Evolutionary conservation across 2,329 filamentous ascomycete genomes (phyloP).

Genomic region (Ceratocystis lukuohia): DNA sequence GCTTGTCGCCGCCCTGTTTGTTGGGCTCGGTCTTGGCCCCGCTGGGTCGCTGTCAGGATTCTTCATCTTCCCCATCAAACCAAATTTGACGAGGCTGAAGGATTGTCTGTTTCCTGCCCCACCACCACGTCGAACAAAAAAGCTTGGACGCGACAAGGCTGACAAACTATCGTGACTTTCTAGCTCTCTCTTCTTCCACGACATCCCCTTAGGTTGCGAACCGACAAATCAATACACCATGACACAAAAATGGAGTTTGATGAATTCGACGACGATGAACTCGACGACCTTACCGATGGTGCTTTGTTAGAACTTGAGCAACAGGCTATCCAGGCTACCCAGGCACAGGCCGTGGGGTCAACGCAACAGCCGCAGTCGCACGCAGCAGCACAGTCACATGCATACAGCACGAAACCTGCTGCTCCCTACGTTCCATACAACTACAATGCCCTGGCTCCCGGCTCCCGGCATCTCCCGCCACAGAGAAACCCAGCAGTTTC

Average conservation of each 20-base stretch:
- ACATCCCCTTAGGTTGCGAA: background rate
- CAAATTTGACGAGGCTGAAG: too few relatives aligned
- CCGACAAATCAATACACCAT: background rate
- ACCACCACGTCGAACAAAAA: background rate
- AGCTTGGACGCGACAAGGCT: constrained; percentile 7
- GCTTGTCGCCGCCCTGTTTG: too few relatives aligned
- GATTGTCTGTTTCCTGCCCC: background rate
- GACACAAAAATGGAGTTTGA: constrained; percentile 15
- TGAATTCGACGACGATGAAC: constrained; percentile 38
- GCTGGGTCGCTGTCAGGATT: too few relatives aligned
- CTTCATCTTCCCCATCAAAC: too few relatives aligned
- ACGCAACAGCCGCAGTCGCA: background rate
- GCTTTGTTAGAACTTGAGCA: constrained; percentile 49
- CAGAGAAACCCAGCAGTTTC: background rate
- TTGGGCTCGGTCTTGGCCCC: too few relatives aligned
- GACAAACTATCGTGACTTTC: background rate
- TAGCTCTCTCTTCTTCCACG: background rate
- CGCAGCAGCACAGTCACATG: too few relatives aligned
- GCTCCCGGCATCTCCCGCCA: constrained; percentile 7
- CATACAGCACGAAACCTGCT: too few relatives aligned
- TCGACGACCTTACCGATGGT: constrained; percentile 46
- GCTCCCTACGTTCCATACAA: background rate
- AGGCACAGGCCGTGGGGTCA: constrained; percentile 26
- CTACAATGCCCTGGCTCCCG: background rate
- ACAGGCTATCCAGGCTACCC: constrained; percentile 48